Evolutionary conservation across 2,329 filamentous ascomycete species (phyloP).

Genomic region (Xylaria sp.): DNA sequence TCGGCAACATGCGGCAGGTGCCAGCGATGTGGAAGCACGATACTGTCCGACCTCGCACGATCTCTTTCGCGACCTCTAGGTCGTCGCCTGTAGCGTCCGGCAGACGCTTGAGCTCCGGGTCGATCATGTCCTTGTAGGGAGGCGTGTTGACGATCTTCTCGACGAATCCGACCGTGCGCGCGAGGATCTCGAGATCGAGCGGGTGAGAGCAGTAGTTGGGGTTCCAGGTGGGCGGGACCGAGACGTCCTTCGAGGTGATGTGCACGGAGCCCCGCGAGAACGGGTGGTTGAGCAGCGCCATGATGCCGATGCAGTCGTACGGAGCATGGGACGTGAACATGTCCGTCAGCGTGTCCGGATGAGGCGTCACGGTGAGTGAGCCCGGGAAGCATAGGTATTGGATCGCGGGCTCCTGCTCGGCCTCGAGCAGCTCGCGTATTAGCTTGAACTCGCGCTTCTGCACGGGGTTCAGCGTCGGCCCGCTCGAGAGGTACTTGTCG

Average conservation of each 20-base stretch:
- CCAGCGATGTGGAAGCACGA: constrained; percentile 55
- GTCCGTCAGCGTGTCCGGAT: constrained; percentile 39
- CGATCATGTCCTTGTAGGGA: constrained; percentile 50
- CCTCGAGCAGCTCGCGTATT: constrained; percentile 39
- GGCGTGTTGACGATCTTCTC: constrained; percentile 44
- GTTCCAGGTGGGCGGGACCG: constrained; percentile 56
- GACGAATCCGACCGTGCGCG: constrained; percentile 50
- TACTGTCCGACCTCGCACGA: constrained; percentile 44
- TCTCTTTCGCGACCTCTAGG: constrained; percentile 45
- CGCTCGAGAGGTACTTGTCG: constrained; percentile 28
- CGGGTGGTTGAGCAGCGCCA: constrained; percentile 65
- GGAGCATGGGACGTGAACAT: constrained; percentile 38
- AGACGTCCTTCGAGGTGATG: constrained; percentile 52
- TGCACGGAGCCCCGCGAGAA: constrained; percentile 65
- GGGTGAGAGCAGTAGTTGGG: constrained; percentile 61
- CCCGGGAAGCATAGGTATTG: constrained; percentile 45
- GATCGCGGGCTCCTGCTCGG: constrained; percentile 39
- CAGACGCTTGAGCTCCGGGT: constrained; percentile 45
- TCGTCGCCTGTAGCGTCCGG: constrained; percentile 42
- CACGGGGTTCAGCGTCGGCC: constrained; percentile 20
- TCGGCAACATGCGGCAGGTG: constrained; percentile 56
- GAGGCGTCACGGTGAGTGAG: constrained; percentile 39
- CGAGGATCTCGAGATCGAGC: constrained; percentile 60
- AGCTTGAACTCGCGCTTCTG: constrained; percentile 32
- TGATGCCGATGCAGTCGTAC: constrained; percentile 60